Base-by-base conservation (phyloP, 2,329 filamentous ascomycete species). In the Alternaria infectoria region DNA sequence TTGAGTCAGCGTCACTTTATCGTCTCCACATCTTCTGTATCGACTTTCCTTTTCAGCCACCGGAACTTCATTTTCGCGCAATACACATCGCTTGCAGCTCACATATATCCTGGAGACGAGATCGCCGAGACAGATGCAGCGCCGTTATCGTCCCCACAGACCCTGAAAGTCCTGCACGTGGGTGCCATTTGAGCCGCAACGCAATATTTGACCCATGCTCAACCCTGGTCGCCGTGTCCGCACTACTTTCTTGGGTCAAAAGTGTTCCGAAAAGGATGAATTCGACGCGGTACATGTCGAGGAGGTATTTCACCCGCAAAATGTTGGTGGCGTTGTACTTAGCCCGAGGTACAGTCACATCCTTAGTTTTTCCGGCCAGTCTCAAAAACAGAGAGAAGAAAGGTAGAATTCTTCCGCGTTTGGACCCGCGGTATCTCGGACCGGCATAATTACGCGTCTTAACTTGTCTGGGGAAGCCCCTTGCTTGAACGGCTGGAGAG, bases 301-400 rank as follows among this genome's bases (percentile, higher is more conserved):
- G 46, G 40, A 30, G 40, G 61, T 61, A 57, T 61, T 40, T 61
- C 30, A 51, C 30, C 64, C 61, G 57, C 57, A 44, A 28, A 32
- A 43, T 15, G 19, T 23, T 23, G 23, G 47, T 55, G 54, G 54
- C 54, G 32, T 54, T 54, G 50, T 64, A 66, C 61, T 54, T 66
- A 17, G 40, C 60, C 61, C 61, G 61, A 66, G 61, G 61, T 65
- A 65, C 49, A 44, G 23, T 40, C 36, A 19, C 8, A 23, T 49
- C 40, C 19, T 32, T 47, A 49, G 23, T 60, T 60, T 45, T 30
- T 55, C 57, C 50, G 57, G 43, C 19, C 21, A 9, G 43, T 36
- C 40, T 32, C 45, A 47, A 51, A 28, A 51, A 44, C 32, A 49
- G 26, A 59, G 36, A 47, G 23, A 52, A 52, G 19, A 32, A 32